These are phyloP conservation scores for Cryphonectria parasitica DNA, from an alignment of 2,329 filamentous ascomycete genomes.

Conservation along the genomic window DNA sequence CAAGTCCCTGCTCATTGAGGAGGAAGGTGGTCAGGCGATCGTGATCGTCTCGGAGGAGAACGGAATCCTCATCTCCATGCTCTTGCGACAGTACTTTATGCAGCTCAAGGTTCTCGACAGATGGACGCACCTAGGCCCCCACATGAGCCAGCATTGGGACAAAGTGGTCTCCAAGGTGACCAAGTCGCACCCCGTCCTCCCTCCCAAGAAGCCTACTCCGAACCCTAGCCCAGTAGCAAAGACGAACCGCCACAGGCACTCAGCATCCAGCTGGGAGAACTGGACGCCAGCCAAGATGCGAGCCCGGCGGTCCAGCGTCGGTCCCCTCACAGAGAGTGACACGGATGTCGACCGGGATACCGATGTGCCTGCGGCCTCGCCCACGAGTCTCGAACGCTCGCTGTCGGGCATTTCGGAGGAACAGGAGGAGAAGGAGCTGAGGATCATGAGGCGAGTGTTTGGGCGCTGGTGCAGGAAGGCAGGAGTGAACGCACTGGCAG, in stretches of 20 bases:
- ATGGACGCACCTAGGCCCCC: slow-evolving; percentile 73
- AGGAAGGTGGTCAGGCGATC: slow-evolving; percentile 75
- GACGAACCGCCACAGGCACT: background rate
- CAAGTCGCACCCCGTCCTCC: slow-evolving; percentile 34
- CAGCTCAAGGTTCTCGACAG: slow-evolving; percentile 78
- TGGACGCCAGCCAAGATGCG: slow-evolving; percentile 44
- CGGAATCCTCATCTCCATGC: slow-evolving; percentile 81
- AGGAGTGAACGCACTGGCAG: slow-evolving; percentile 59
- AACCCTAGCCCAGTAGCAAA: background rate
- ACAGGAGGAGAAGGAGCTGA: slow-evolving; percentile 56
- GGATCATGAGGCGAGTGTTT: slow-evolving; percentile 70
- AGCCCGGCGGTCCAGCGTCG: slow-evolving; percentile 38
- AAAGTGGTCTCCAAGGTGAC: slow-evolving; percentile 66
- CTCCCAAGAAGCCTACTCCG: slow-evolving; percentile 22
- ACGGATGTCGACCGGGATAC: slow-evolving; percentile 36
- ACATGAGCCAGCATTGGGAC: slow-evolving; percentile 67
- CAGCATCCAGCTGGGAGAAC: slow-evolving; percentile 38
- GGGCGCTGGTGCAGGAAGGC: slow-evolving; percentile 74
- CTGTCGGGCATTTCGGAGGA: slow-evolving; percentile 38
- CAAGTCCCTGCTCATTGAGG: slow-evolving; percentile 71
- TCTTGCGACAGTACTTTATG: slow-evolving; percentile 91
- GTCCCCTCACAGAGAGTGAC: slow-evolving; percentile 45
- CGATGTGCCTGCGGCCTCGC: slow-evolving; percentile 34
- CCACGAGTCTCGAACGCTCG: slow-evolving; percentile 31
- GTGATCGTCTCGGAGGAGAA: slow-evolving; percentile 86